These are phyloP conservation scores for Sarocladium strictum DNA, from an alignment of 2,329 filamentous ascomycete genomes.

Conservation along the genomic window DNA sequence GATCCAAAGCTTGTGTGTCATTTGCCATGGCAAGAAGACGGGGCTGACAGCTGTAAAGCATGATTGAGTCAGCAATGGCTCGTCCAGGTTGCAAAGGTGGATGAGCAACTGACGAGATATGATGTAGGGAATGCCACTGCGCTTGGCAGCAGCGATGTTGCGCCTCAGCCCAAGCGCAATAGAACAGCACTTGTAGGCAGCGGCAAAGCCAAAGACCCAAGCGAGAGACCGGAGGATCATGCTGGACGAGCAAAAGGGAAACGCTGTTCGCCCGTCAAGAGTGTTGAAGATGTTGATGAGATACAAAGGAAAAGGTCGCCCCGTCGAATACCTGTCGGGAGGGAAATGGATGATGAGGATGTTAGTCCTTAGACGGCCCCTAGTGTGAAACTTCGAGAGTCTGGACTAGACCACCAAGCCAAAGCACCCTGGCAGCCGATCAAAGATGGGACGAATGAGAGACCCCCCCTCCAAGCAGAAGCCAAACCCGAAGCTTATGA, in stretches of 20 bases:
- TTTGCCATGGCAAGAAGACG: conserved; percentile 48
- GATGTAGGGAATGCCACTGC: conserved; percentile 45
- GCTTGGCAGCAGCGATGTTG: conserved; percentile 45
- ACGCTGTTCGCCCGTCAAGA: too few relatives aligned
- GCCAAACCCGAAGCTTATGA: background rate
- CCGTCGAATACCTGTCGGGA: too few relatives aligned
- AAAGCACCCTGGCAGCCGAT: background rate
- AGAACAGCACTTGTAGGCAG: background rate
- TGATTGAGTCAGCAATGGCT: too few relatives aligned
- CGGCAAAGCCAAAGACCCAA: background rate
- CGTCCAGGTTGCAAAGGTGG: conserved; percentile 10
- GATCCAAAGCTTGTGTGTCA: conserved; percentile 47
- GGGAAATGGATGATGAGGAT: background rate
- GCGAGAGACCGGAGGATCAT: background rate
- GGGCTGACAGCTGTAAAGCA: conserved; percentile 36
- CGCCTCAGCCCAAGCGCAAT: background rate
- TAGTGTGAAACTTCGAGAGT: background rate
- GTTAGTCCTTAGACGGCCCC: background rate
- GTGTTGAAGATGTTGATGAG: background rate
- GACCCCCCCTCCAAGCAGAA: background rate
- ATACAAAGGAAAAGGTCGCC: background rate
- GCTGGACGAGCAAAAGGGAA: background rate
- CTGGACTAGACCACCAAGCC: too few relatives aligned
- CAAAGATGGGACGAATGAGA: background rate
- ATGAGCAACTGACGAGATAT: conserved; percentile 42